A percentile compares a stretch with the other conserved stretches of the same genome.
Conservation (phyloP, 2,329 filamentous ascomycete genomes). For the Penicillium sp. region DNA sequence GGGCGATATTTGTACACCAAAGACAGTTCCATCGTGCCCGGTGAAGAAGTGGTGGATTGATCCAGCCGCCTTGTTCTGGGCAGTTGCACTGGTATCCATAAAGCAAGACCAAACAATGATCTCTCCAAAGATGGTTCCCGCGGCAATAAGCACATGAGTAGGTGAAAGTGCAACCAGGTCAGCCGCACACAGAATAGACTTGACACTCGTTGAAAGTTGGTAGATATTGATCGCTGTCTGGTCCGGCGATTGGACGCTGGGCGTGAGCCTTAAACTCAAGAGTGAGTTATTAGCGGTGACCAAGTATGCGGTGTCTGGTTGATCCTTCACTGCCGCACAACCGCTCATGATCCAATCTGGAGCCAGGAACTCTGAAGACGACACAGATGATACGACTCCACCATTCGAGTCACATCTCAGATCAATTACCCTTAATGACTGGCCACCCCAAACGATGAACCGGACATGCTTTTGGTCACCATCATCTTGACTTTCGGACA, state of each 20-base stretch:
- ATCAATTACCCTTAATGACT: constrained; percentile 51
- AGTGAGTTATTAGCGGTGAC: constrained; percentile 88
- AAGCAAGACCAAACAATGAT: constrained; percentile 82
- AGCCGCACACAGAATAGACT: constrained; percentile 86
- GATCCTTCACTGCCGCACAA: constrained; percentile 37
- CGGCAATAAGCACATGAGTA: constrained; percentile 69
- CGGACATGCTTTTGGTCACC: constrained; percentile 13
- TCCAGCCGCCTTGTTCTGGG: constrained; percentile 25
- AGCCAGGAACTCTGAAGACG: constrained; percentile 47
- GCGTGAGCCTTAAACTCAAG: constrained; percentile 47
- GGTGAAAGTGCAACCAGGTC: constrained; percentile 63
- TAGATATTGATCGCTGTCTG: constrained; percentile 29
- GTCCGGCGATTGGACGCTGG: constrained; percentile 12
- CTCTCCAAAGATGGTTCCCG: constrained; percentile 92
- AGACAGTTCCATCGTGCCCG: constrained; percentile 88
- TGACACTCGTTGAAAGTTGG: constrained; percentile 54
- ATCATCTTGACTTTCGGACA: constrained; percentile 20
- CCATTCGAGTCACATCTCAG: constrained; percentile 9
- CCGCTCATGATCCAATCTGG: constrained; percentile 79
- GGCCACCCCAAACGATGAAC: constrained; percentile 69
- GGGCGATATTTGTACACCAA: constrained; percentile 78
- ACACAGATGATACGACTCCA: constrained; percentile 31
- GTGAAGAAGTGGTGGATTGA: constrained; percentile 58
- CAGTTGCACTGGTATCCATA: constrained; percentile 23
- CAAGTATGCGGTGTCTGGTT: constrained; percentile 53